Evolutionary conservation across 2,329 filamentous ascomycete species (phyloP).

Genomic region (Nemania bipapillata): DNA sequence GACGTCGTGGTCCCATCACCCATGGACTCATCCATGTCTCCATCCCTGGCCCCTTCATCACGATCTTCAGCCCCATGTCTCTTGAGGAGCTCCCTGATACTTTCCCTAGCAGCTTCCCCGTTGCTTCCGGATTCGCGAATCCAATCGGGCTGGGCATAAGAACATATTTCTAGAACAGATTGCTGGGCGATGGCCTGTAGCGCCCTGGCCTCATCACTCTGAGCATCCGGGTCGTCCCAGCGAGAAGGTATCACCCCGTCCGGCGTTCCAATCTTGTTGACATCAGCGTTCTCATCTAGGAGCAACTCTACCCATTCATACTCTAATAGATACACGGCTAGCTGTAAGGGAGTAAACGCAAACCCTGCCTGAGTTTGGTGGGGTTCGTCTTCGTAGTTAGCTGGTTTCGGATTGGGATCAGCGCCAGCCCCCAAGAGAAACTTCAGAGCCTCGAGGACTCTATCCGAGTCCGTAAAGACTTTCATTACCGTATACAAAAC

Average conservation of each 20-base stretch:
- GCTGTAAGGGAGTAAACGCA: slow-evolving; percentile 32
- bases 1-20: background rate
- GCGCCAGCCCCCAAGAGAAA: slow-evolving; percentile 29
- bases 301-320: slow-evolving; percentile 32
- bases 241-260: slow-evolving; percentile 17
- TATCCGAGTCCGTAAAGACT: background rate
- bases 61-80: slow-evolving; percentile 10
- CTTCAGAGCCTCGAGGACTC: slow-evolving; percentile 3
- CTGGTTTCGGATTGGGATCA: slow-evolving; percentile 18
- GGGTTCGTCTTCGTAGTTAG: background rate
- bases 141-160: slow-evolving; percentile 7
- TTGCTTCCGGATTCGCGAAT: background rate
- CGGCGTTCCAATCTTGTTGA: slow-evolving; percentile 6
- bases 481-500: slow-evolving; percentile 29
- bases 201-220: background rate
- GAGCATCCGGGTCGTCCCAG: background rate
- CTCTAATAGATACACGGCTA: slow-evolving; percentile 27
- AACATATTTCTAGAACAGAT: slow-evolving; percentile 27
- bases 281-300: slow-evolving; percentile 29
- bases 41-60: background rate
- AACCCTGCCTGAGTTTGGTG: slow-evolving; percentile 15
- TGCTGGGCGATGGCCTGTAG: slow-evolving; percentile 16
- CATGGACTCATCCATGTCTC: background rate
- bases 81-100: slow-evolving; percentile 12
- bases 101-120: background rate